A percentile compares a stretch with the other conserved stretches of the same genome.
Evolutionary conservation across 2,329 filamentous ascomycete species (phyloP).

Genomic region (Endothia cerciana): DNA sequence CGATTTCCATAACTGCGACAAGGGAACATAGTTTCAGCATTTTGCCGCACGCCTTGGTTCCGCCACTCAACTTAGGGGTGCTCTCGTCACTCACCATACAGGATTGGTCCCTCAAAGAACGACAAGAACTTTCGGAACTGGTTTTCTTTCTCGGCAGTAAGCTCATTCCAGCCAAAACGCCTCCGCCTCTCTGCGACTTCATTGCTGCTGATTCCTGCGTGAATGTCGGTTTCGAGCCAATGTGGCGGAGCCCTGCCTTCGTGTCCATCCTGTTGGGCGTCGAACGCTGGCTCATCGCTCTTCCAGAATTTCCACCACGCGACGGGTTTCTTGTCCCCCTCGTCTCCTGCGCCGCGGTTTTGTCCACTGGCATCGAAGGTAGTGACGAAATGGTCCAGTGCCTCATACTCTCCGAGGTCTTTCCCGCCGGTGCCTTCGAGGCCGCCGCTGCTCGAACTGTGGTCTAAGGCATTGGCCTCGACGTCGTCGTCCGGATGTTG

Average conservation of each 20-base stretch:
- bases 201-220: slow-evolving; percentile 56
- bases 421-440: slow-evolving; percentile 15
- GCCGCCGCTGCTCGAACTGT: slow-evolving; percentile 6
- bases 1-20: slow-evolving; percentile 69
- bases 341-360: slow-evolving; percentile 30
- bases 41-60: neutral
- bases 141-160: slow-evolving; percentile 72
- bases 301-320: slow-evolving; percentile 65
- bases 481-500: slow-evolving; percentile 18
- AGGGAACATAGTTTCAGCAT: neutral
- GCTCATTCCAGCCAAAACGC: slow-evolving; percentile 70
- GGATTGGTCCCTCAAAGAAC: slow-evolving; percentile 75
- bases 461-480: slow-evolving; percentile 22
- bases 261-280: slow-evolving; percentile 42
- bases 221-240: slow-evolving; percentile 69
- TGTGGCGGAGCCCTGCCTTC: slow-evolving; percentile 58
- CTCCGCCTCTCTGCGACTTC: slow-evolving; percentile 66
- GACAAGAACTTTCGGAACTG: slow-evolving; percentile 70
- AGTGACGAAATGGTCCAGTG: slow-evolving; percentile 40
- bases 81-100: slow-evolving; percentile 29
- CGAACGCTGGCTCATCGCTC: slow-evolving; percentile 37
- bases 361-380: slow-evolving; percentile 36
- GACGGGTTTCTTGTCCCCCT: slow-evolving; percentile 32
- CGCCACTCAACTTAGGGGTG: neutral
- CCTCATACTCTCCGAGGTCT: slow-evolving; percentile 39